phyloP scores from a whole-genome alignment of 176 grass and related monocot genomes.

The Aegilops sharonensis region DNA sequence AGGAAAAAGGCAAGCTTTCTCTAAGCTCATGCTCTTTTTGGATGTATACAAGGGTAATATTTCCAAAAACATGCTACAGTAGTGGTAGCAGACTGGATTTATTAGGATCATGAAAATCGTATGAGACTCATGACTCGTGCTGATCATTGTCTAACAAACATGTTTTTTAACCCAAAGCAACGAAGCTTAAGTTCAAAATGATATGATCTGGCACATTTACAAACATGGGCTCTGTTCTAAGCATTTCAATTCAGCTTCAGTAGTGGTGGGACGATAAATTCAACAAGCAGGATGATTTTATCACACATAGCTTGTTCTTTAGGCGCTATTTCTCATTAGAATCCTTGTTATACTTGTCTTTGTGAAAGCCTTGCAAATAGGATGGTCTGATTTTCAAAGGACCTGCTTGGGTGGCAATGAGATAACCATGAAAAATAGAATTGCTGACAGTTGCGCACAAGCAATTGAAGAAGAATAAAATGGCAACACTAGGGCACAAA shows the following conservation, averaged over 20 bases:
- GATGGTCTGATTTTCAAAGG: slow-evolving; percentile 56
- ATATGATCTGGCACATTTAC: no score
- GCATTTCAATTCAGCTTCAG: neutral
- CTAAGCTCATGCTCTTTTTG: no score
- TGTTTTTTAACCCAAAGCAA: no score
- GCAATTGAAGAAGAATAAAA: neutral
- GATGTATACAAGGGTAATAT: no score
- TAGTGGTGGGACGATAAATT: neutral
- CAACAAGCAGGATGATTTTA: neutral
- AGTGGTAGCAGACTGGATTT: no score
- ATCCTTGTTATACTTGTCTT: slow-evolving; percentile 48
- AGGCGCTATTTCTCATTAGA: slow-evolving; percentile 57
- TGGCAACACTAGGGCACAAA: no score
- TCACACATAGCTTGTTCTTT: slow-evolving; percentile 67
- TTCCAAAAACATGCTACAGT: no score
- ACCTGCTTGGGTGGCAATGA: slow-evolving; percentile 37
- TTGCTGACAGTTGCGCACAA: neutral
- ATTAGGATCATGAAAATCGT: no score
- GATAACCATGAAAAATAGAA: slow-evolving; percentile 14
- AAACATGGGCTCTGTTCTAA: neutral
- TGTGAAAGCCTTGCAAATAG: slow-evolving; percentile 69
- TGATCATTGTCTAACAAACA: no score
- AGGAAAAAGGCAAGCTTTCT: no score
- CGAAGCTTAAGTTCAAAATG: no score
- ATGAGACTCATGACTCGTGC: no score